Evolutionary conservation across 1,284 basidiomycete genomes (phyloP), one percentile per base, ranked within the genome.

Genomic region (Pseudozyma hubeiensis): DNA sequence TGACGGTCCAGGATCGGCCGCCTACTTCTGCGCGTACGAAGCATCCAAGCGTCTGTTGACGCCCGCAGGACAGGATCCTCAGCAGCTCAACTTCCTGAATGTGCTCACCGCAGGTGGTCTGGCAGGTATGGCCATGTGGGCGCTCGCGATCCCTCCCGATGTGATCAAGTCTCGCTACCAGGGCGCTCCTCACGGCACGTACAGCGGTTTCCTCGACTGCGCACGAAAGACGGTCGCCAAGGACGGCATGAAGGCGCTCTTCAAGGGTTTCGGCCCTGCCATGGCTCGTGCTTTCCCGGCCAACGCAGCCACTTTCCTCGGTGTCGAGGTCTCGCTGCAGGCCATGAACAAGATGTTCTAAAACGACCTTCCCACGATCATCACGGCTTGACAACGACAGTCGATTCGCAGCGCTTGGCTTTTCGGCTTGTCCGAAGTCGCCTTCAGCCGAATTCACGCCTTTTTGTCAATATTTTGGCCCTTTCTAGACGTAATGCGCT

Each of bases 1-100:
- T 77, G 97, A 99, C 85, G 96, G 94, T 55, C 97, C 97, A 4
- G 97, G 97, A 53, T 93, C 91, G 80, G 97, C 97, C 73, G 95
- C 93, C 48, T 98, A 99, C 87, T 99, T 99, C 84, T 93, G 93
- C 33, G 92, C 94, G 6, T 99, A 99, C 85, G 97, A 99, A 86
- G 88, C 93, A 41, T 91, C 93, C 61, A 99, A 99, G 87, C 92
- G 91, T 81, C 85, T 88, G 9, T 86, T 99, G 64, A 93, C 90
- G 47, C 92, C 93, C 24, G 64, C 69, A 3, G 89, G 89, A 47
- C 91, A 91, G 34, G 88, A 91, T 40, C 88, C 92, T 5, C 88
- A 90, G 37, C 90, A 97, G 60, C 88, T 99, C 67, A 93, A 95
- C 82, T 88, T 99, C 40, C 88, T 91, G 47, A 92, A 93, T 33